Base-by-base conservation (phyloP, 1,284 basidiomycete genomes). In the Bondarzewia mesenterica region DNA sequence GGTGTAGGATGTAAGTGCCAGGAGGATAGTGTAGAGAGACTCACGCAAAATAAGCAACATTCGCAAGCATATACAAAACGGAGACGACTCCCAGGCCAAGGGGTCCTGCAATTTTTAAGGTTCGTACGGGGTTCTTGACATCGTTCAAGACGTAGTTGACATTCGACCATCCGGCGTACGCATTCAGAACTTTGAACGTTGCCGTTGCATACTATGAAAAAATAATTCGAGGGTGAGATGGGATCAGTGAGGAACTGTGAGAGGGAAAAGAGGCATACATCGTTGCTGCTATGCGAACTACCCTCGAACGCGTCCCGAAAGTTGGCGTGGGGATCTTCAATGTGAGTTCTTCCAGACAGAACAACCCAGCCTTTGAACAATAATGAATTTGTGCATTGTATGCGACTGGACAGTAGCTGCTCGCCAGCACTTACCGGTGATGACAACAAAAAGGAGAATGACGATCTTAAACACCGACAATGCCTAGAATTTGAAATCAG, bases 111-210 rank as follows among this genome's bases (percentile, higher is more conserved):
- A 77, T 72, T 56, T 73, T 73, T 41, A 82, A 65, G 1, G 77
- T 80, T 15, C 71, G 65, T 1, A 77, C 63, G 0, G 73, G 75
- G 52, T 75, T 56, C 42, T 66, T 68, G 32, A 82, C 74, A 14
- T 82, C 77, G 52, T 77, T 77, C 45, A 79, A 58, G 1, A 79
- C 73, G 40, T 75, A 77, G 52, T 78, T 76, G 41, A 71, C 65
- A 37, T 72, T 72, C 0, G 68, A 69, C 72, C 79, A 75, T 20
- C 82, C 82, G 0, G 68, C 53, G 54, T 82, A 84, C 1, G 77
- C 63, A 51, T 69, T 69, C 16, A 82, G 60, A 15, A 81, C 76
- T 52, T 80, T 80, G 68, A 77, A 77, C 2, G 66, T 78, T 4
- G 76, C 78, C 5, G 78, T 78, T 2, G 76, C 75, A 49, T 77